A percentile compares a stretch with the other conserved stretches of the same genome.
These are phyloP conservation scores for Vickermania ingenoplastis DNA, from an alignment of 208 protist genomes.

Conservation along the genomic window DNA sequence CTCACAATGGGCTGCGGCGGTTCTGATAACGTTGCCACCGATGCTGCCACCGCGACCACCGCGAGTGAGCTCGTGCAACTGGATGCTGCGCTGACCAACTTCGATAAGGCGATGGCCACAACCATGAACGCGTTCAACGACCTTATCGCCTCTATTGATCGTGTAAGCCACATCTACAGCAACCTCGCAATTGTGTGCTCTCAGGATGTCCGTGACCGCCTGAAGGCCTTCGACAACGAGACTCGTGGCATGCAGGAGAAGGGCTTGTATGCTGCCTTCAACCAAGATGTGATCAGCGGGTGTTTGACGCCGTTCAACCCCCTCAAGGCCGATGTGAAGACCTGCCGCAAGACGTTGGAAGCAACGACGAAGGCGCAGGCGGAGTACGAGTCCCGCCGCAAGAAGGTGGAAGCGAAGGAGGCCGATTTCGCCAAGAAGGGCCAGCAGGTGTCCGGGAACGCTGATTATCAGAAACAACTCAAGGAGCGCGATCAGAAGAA, in stretches of 20 bases:
- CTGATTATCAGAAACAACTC: slow-evolving; percentile 32
- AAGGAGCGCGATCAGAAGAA: too few species aligned
- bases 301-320: slow-evolving; percentile 17
- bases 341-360: slow-evolving; percentile 24
- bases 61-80: slow-evolving; percentile 38
- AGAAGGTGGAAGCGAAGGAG: slow-evolving; percentile 42
- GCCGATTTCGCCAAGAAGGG: slow-evolving; percentile 60
- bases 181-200: slow-evolving; percentile 30
- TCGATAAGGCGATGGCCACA: slow-evolving; percentile 26
- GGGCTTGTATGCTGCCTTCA: slow-evolving; percentile 35
- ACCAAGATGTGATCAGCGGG: slow-evolving; percentile 32
- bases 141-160: slow-evolving; percentile 42
- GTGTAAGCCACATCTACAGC: slow-evolving; percentile 28
- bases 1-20: background rate
- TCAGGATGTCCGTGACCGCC: slow-evolving; percentile 9
- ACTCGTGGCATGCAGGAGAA: slow-evolving; percentile 58
- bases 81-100: slow-evolving; percentile 32
- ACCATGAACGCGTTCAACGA: slow-evolving; percentile 53
- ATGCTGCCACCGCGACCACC: background rate
- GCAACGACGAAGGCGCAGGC: too few species aligned
- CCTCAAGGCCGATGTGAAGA: slow-evolving; percentile 27
- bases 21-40: background rate
- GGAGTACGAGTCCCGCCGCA: slow-evolving; percentile 38
- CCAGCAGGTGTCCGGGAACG: slow-evolving; percentile 38
- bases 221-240: slow-evolving; percentile 29